Percentiles rank a stretch among this genome's conserved stretches.
Evolutionary conservation across 345 rosid genomes (phyloP).

Genomic region (Leavenworthia alabamica): DNA sequence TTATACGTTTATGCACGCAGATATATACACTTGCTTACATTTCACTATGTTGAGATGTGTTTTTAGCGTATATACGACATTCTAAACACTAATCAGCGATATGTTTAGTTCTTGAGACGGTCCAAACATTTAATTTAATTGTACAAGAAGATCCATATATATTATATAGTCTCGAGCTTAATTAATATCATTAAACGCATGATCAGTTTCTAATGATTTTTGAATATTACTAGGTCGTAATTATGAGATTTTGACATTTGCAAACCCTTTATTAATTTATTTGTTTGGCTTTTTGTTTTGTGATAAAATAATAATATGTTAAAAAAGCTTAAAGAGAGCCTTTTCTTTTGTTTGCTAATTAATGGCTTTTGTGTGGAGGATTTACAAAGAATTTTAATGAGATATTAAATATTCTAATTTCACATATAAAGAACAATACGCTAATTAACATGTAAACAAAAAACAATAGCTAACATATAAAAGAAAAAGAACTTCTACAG

Average conservation of each 20-base stretch:
- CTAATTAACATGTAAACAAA: neutral
- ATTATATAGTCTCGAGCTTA: neutral
- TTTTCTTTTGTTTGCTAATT: neutral
- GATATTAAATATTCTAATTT: neutral
- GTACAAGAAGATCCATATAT: neutral
- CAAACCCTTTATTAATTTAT: neutral
- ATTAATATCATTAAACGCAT: neutral
- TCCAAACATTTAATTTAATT: neutral
- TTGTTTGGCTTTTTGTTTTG: neutral
- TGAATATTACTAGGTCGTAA: too few species aligned
- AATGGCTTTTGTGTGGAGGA: neutral
- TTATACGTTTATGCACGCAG: neutral
- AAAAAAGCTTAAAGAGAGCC: neutral
- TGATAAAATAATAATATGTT: neutral
- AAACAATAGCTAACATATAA: neutral
- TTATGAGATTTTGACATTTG: too few species aligned
- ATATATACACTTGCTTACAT: slow-evolving; percentile 13
- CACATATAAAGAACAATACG: neutral
- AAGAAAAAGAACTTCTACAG: too few species aligned
- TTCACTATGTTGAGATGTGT: slow-evolving; percentile 17
- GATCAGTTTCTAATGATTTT: neutral
- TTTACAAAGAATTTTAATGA: neutral
- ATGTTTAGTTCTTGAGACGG: neutral
- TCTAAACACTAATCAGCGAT: slow-evolving; percentile 4
- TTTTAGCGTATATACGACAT: neutral